Conservation (phyloP, 1,284 basidiomycete species). For the Heterobasidion occidentale region DNA sequence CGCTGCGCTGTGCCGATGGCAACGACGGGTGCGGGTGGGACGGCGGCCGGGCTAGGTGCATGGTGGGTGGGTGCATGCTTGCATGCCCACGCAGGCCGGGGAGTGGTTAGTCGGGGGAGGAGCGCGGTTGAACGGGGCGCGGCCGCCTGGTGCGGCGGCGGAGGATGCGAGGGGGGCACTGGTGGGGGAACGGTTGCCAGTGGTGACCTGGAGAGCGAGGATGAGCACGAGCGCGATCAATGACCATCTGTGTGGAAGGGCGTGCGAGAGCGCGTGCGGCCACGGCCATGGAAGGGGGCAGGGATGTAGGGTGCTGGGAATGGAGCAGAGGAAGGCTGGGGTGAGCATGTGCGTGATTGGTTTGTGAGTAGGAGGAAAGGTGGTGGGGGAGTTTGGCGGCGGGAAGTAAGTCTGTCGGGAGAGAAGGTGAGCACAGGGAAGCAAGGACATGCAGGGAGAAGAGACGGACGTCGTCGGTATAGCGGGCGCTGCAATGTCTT, state of each 20-base stretch:
- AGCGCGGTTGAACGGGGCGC: conserved; percentile 2
- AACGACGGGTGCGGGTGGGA: too few relatives aligned
- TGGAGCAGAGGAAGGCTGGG: too few relatives aligned
- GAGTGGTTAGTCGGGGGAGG: neutral
- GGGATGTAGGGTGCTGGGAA: too few relatives aligned
- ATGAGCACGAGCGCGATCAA: conserved; percentile 15
- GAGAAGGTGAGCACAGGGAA: too few relatives aligned
- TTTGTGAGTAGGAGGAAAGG: too few relatives aligned
- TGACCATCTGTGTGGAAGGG: conserved; percentile 17
- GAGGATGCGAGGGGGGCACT: conserved; percentile 6
- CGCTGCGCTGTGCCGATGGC: too few relatives aligned
- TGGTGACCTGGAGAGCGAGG: conserved; percentile 37
- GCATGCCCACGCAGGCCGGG: neutral
- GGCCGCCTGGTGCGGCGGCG: conserved; percentile 10
- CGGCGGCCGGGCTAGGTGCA: too few relatives aligned
- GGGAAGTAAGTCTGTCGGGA: too few relatives aligned
- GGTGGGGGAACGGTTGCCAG: conserved; percentile 21
- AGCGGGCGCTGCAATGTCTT: conserved; percentile 12
- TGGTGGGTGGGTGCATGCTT: too few relatives aligned
- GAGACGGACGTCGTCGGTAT: conserved; percentile 14
- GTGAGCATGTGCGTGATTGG: too few relatives aligned
- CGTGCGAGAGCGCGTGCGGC: conserved; percentile 16
- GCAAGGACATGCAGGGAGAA: neutral
- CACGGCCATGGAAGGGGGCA: neutral
- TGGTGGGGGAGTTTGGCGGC: too few relatives aligned